Conservation (phyloP, 2,329 filamentous ascomycete genomes). For the Didymella lethalis region DNA sequence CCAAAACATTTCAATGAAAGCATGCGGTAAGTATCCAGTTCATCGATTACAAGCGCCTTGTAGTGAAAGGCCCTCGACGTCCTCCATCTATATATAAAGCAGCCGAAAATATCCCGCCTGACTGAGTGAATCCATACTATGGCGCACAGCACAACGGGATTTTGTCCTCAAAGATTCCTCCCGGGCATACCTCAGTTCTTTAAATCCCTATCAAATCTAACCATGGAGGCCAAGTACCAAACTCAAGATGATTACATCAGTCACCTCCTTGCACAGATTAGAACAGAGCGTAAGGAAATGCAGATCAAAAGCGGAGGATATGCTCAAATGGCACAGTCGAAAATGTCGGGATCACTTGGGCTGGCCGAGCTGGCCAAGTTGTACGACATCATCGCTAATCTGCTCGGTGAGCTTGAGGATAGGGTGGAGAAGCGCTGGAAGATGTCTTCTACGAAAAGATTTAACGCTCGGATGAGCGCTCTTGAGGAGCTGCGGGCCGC, state of each 20-base stretch:
- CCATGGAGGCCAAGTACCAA: neutral
- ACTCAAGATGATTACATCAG: neutral
- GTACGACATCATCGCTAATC: neutral
- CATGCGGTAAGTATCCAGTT: neutral
- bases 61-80: neutral
- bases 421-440: neutral
- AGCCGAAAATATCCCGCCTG: neutral
- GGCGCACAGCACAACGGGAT: neutral
- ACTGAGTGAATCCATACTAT: neutral
- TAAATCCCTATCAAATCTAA: neutral
- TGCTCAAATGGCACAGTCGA: neutral
- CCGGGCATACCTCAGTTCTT: neutral
- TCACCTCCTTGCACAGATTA: neutral
- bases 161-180: neutral
- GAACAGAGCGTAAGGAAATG: neutral
- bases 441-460: neutral
- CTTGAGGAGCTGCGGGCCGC: neutral
- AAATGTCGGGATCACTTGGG: neutral
- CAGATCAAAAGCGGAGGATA: neutral
- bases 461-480: neutral
- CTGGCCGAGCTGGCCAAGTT: neutral
- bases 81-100: neutral
- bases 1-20: neutral
- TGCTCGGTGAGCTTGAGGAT: neutral
- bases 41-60: neutral